Evolutionary conservation across 2,329 filamentous ascomycete species (phyloP).

Genomic region (Neoarthrinium moseri): DNA sequence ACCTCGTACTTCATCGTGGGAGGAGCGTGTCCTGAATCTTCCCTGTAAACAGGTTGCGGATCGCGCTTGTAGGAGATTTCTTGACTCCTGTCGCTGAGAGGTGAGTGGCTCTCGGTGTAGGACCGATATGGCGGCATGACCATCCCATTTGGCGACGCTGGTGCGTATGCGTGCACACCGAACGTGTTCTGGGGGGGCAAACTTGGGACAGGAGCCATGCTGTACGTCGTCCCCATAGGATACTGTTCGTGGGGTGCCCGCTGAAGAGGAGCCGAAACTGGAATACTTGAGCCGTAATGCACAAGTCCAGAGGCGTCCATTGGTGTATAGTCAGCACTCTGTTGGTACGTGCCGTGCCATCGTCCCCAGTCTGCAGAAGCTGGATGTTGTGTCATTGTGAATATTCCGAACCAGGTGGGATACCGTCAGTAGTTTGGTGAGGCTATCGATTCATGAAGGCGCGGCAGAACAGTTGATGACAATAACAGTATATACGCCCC

Average conservation of each 20-base stretch:
- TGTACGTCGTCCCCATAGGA: constrained; percentile 43
- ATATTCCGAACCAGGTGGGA: too few relatives aligned
- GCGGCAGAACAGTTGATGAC: too few relatives aligned
- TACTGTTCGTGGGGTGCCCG: constrained; percentile 47
- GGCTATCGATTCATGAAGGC: too few relatives aligned
- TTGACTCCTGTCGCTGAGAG: constrained; percentile 24
- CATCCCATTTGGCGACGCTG: constrained; percentile 21
- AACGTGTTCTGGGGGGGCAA: constrained; percentile 42
- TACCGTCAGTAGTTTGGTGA: too few relatives aligned
- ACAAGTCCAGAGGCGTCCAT: constrained; percentile 47
- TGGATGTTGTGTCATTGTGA: constrained; percentile 38
- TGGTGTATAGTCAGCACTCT: constrained; percentile 41
- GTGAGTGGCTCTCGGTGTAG: too few relatives aligned
- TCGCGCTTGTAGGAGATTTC: constrained; percentile 19
- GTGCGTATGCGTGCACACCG: constrained; percentile 40
- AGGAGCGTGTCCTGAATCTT: constrained; percentile 30
- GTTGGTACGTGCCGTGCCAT: constrained; percentile 49
- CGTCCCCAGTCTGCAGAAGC: constrained; percentile 51
- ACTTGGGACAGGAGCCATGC: constrained; percentile 38
- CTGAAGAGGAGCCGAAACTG: constrained; percentile 36
- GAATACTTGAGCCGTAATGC: constrained; percentile 45
- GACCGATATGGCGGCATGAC: constrained; percentile 25
- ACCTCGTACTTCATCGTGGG: constrained; percentile 34
- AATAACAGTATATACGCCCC: too few relatives aligned
- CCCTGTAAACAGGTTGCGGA: constrained; percentile 11